Base-by-base conservation (phyloP, 805 yeast species). In the Candida quercuum region DNA sequence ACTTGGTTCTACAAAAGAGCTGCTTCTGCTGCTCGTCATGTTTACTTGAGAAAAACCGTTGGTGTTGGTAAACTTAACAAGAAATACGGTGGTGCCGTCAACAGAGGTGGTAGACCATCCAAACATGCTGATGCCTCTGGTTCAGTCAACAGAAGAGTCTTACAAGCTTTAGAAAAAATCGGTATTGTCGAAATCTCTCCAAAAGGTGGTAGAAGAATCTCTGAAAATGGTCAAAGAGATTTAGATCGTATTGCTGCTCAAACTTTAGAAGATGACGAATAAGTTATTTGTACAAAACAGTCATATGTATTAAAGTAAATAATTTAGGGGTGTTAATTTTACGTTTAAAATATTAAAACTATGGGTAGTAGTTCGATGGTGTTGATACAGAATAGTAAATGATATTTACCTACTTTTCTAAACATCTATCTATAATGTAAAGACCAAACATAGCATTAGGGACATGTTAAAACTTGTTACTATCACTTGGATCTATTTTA, bases 1-100 rank as follows among this genome's bases (percentile, higher is more conserved):
- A 88, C 91, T 67, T 93, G 99, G 99, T 91, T 87, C 86, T 91
- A 91, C 96, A 86, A 86, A 86, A 86, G 99, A 76, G 95, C 99
- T 63, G 99, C 99, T 65, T 91, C 99, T 46, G 88, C 89, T 71
- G 99, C 99, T 67, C 93, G 99, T 81, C 99, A 93, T 89, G 82
- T 93, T 74, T 93, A 93, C 95, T 80, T 93, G 76, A 88, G 96
- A 86, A 93, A 93, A 78, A 86, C 86, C 63, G 95, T 93, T 63
- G 99, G 99, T 85, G 95, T 91, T 61, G 99, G 99, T 80, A 86
- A 86, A 69, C 82, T 93, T 69, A 91, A 91, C 95, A 93, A 87
- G 77, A 78, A 87, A 63, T 93, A 93, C 93, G 99, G 99, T 75
- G 94, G 95, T 77, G 88, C 98, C 64, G 77, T 81, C 72, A 91